phyloP scores from a whole-genome alignment of 1,139 yeast species.

The Sugiyamaella pinicola region DNA sequence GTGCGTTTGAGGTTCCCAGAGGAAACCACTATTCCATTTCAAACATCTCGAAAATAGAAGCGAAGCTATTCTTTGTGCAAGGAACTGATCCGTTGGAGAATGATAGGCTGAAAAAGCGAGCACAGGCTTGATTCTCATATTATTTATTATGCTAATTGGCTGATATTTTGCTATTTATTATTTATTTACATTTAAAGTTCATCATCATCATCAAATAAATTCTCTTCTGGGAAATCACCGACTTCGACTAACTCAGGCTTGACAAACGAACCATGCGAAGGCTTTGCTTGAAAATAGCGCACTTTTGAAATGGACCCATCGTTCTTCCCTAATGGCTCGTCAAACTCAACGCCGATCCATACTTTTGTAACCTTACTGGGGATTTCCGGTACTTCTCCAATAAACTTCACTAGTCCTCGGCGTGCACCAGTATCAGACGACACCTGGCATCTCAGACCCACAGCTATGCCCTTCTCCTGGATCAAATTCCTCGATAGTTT shows the following conservation, averaged over 20 bases:
- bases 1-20: constrained; percentile 80
- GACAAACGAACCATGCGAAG: constrained; percentile 55
- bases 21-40: constrained; percentile 66
- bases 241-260: constrained; percentile 43
- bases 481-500: constrained; percentile 35
- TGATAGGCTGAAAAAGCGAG: constrained; percentile 11
- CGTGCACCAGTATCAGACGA: constrained; percentile 48
- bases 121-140: background rate
- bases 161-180: background rate
- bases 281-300: constrained; percentile 59
- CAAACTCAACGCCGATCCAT: constrained; percentile 83
- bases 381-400: constrained; percentile 68
- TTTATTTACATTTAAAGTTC: constrained; percentile 26
- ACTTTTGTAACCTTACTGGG: constrained; percentile 40
- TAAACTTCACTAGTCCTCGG: constrained; percentile 64
- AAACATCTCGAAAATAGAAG: constrained; percentile 58
- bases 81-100: constrained; percentile 47
- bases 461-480: constrained; percentile 42
- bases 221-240: constrained; percentile 43
- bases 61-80: constrained; percentile 76
- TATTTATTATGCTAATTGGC: background rate
- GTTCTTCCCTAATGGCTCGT: constrained; percentile 68
- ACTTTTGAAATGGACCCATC: constrained; percentile 73
- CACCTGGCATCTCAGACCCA: constrained; percentile 44
- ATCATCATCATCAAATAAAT: constrained; percentile 37